phyloP scores from a whole-genome alignment of 2,329 filamentous ascomycete genomes.

The Fusarium domesticum region DNA sequence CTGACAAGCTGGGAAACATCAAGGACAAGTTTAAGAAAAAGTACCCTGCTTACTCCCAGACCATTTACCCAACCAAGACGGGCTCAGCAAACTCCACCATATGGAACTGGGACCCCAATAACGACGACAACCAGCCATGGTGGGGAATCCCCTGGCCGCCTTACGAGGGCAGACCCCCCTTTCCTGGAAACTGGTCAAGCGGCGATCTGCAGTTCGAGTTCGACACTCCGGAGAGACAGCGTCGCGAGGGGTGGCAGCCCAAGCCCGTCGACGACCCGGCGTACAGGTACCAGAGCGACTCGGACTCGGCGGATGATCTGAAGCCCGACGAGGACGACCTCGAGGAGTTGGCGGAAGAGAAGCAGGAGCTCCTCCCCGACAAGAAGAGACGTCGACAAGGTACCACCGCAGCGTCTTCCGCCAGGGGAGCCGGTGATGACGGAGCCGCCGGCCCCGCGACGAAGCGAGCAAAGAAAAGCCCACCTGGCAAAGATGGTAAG shows the following conservation, averaged over 20 bases:
- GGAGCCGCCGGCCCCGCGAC: slow-evolving; percentile 4
- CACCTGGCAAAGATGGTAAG: neutral
- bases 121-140: slow-evolving; percentile 25
- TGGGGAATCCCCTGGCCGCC: slow-evolving; percentile 32
- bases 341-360: slow-evolving; percentile 5
- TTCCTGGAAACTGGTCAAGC: slow-evolving; percentile 21
- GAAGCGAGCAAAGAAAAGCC: slow-evolving; percentile 14
- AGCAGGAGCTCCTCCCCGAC: neutral
- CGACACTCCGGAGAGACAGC: neutral
- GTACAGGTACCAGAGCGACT: slow-evolving; percentile 19
- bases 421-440: neutral
- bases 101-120: slow-evolving; percentile 35
- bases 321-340: slow-evolving; percentile 19
- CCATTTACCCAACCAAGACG: slow-evolving; percentile 28
- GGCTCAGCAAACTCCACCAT: slow-evolving; percentile 14
- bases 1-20: slow-evolving; percentile 13
- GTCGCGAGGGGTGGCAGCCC: slow-evolving; percentile 2
- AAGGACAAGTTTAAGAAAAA: slow-evolving; percentile 23
- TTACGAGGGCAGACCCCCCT: slow-evolving; percentile 18
- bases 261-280: slow-evolving; percentile 8
- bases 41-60: slow-evolving; percentile 29
- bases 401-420: neutral
- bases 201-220: slow-evolving; percentile 10
- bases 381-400: neutral
- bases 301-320: slow-evolving; percentile 22